Evolutionary conservation across 2,329 filamentous ascomycete genomes (phyloP).

Genomic region (Scedosporium apiospermum): DNA sequence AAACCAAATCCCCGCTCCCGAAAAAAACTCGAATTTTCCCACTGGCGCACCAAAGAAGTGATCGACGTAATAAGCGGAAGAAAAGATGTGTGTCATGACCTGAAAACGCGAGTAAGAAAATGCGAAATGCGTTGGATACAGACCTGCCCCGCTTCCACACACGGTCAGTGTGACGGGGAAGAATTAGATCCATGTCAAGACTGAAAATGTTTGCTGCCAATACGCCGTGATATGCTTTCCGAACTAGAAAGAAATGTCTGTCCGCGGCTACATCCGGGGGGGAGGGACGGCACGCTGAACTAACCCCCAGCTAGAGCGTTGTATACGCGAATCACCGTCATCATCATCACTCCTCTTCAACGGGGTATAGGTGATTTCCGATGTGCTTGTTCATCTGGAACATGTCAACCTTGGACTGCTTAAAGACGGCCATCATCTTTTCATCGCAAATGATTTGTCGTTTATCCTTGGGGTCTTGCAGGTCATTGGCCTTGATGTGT

Average conservation of each 20-base stretch:
- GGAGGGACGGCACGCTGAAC: too few species aligned
- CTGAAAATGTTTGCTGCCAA: background rate
- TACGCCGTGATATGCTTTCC: background rate
- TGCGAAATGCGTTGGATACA: background rate
- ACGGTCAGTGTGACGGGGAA: background rate
- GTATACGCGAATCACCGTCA: too few species aligned
- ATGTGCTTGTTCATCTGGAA: conserved; percentile 99
- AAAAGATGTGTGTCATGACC: background rate
- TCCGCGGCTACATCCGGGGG: background rate
- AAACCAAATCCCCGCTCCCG: background rate
- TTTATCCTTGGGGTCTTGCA: conserved; percentile 87
- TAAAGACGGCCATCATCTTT: conserved; percentile 84
- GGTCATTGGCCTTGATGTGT: conserved; percentile 78
- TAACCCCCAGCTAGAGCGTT: background rate
- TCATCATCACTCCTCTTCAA: conserved; percentile 51
- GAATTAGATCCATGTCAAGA: background rate
- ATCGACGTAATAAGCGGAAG: background rate
- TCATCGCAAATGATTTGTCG: conserved; percentile 92
- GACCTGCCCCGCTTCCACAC: background rate
- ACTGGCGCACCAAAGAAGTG: background rate
- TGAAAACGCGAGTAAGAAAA: background rate
- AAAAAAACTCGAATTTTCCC: background rate
- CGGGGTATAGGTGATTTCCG: conserved; percentile 77
- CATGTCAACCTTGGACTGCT: conserved; percentile 87
- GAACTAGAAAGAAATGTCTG: background rate